These are phyloP conservation scores for Primulina huaijiensis DNA, from an alignment of 257 asterid genomes.

Conservation along the genomic window DNA sequence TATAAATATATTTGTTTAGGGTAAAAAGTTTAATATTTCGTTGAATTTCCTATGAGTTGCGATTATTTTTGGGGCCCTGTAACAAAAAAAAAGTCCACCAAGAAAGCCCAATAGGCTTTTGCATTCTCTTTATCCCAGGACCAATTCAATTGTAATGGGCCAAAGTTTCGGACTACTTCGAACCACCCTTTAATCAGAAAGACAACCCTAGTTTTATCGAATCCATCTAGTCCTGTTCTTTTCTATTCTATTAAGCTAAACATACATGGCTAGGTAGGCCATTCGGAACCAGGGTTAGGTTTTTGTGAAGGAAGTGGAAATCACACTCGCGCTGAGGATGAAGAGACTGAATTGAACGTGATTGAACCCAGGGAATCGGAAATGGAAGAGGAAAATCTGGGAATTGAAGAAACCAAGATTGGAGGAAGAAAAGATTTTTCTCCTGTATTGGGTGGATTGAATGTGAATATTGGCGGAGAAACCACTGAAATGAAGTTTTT, in stretches of 20 bases:
- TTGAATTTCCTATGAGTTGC: no score
- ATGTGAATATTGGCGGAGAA: slow-evolving; percentile 23
- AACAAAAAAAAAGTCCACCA: no score
- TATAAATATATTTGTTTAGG: no score
- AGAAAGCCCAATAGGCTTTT: neutral
- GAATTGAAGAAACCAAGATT: slow-evolving; percentile 19
- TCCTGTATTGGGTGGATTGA: slow-evolving; percentile 32
- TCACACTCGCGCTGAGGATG: slow-evolving; percentile 37
- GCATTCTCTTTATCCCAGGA: no score
- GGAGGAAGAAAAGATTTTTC: slow-evolving; percentile 38
- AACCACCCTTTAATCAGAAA: no score
- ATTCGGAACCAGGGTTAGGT: slow-evolving; percentile 58
- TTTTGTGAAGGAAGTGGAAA: slow-evolving; percentile 21
- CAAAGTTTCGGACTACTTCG: neutral
- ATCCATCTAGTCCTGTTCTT: neutral
- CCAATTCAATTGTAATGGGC: neutral
- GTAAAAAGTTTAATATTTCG: no score
- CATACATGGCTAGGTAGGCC: neutral
- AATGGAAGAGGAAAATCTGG: slow-evolving; percentile 34
- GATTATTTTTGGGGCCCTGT: no score
- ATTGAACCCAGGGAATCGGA: slow-evolving; percentile 30
- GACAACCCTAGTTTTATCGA: neutral
- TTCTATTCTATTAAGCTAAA: neutral
- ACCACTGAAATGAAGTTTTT: slow-evolving; percentile 24
- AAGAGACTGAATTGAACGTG: slow-evolving; percentile 28